Conservation (phyloP, 768 basidiomycete genomes). For the Fibroporia radiculosa region DNA sequence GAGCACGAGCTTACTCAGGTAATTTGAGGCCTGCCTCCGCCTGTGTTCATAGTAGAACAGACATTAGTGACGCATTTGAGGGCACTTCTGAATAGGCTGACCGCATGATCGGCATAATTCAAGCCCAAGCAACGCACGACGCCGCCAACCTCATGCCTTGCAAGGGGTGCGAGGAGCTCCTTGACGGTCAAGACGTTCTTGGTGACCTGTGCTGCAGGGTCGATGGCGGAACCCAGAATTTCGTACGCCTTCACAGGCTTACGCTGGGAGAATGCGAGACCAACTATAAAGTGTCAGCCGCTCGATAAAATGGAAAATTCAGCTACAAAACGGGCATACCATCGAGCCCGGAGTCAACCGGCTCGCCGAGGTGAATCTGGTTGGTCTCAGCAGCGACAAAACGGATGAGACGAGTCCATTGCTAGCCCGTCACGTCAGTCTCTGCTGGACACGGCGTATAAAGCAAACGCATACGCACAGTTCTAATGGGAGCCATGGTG, state of each 20-base stretch:
- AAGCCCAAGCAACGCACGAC: conserved; percentile 71
- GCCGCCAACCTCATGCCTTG: conserved; percentile 51
- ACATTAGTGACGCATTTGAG: not conserved
- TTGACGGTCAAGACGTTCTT: conserved; percentile 60
- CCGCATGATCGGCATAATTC: conserved; percentile 84
- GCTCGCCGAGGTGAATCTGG: conserved; percentile 71
- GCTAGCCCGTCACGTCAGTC: conserved; percentile 26
- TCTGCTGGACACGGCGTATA: not conserved
- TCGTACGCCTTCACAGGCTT: conserved; percentile 60
- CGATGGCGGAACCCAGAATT: conserved; percentile 62
- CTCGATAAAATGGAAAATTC: not conserved
- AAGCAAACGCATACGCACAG: conserved; percentile 32
- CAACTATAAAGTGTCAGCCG: conserved; percentile 35
- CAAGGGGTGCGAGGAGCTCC: conserved; percentile 60
- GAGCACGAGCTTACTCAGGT: conserved; percentile 44
- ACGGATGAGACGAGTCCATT: conserved; percentile 78
- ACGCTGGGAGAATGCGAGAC: conserved; percentile 42
- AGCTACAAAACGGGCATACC: conserved; percentile 29
- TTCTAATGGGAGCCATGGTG: conserved; percentile 51
- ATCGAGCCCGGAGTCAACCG: conserved; percentile 58
- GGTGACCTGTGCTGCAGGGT: conserved; percentile 58
- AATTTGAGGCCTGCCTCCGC: conserved; percentile 57
- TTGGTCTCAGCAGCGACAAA: conserved; percentile 73
- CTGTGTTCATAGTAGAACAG: conserved; percentile 32
- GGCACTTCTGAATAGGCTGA: conserved; percentile 22